Base-by-base conservation (phyloP, 2,329 filamentous ascomycete species). In the Hawksworthiomyces lignivorus region DNA sequence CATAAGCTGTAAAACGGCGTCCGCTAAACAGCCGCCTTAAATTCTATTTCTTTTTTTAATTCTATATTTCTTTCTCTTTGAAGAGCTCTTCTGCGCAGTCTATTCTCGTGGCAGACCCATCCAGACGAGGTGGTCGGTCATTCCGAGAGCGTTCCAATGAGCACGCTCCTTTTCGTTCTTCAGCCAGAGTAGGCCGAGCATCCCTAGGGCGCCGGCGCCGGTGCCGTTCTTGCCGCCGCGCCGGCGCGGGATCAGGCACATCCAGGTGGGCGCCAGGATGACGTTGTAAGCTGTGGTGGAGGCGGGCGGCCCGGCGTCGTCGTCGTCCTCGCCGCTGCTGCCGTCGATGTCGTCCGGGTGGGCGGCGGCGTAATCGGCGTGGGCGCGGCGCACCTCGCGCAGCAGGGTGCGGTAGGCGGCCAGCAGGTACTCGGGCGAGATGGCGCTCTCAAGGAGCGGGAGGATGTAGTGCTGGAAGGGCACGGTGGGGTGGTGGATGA, bases 131-230 rank as follows among this genome's bases (percentile, higher is more conserved):
- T 52, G 50, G 19, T 50, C 35, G 14, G 50, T 51, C 33, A 52
- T 46, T 10, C 55, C 54, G 11, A 53, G 43, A 38, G 48, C 44
- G 7, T 41, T 42, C 56, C 56, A 58, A 36, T 50, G 46, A 11
- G 54, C 43, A 17, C 54, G 43, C 37, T 57, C 56, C n/a, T 35
- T 42, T 21, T 44, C 34, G 39, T 49, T 47, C 8, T 41, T 36
- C 11, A 59, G 48, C 56, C 56, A 59, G 7, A 61, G 50, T 44
- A 63, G 44, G 1, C 61, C 62, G 12, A 61, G 43, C 61, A 63
- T 63, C 11, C 52, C 57, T 14, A 61, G 55, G 5, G 56, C 56
- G 39, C 62, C 62, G 15, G 53, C 57, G 11, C 52, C 54, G 12
- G 52, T 51, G 22, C 48, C 54, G 29, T 54, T 49, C 7, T 36